Evolutionary conservation across 495 filamentous ascomycete genomes (phyloP).

Genomic region (Rusavskia elegans): DNA sequence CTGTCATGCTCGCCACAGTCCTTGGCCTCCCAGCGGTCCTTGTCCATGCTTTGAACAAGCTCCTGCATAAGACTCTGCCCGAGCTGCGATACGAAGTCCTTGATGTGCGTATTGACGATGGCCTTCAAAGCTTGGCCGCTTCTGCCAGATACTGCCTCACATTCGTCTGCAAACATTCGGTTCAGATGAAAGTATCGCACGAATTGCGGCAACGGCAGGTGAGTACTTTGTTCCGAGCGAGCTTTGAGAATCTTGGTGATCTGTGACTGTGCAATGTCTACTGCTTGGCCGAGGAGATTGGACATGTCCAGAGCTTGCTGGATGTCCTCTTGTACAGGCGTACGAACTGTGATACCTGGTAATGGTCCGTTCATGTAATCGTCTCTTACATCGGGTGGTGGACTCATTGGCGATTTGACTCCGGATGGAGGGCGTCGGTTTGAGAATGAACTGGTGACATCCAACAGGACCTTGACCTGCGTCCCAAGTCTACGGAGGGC

Average conservation of each 20-base stretch:
- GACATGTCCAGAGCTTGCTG: constrained; percentile 78
- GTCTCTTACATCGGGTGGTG: constrained; percentile 21
- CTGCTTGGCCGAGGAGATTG: constrained; percentile 82
- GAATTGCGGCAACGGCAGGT: constrained; percentile 61
- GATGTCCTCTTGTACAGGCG: constrained; percentile 45
- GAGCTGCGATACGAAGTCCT: constrained; percentile 66
- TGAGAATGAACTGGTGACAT: constrained; percentile 67
- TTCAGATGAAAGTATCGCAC: constrained; percentile 88
- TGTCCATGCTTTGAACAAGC: constrained; percentile 72
- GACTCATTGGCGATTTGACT: constrained; percentile 33
- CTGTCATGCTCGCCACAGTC: constrained; percentile 63
- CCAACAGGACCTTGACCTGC: constrained; percentile 89
- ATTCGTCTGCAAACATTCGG: constrained; percentile 88
- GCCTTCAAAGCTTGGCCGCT: constrained; percentile 72
- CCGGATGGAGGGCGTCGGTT: constrained; percentile 20
- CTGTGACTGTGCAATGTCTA: constrained; percentile 84
- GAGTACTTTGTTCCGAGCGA: constrained; percentile 66
- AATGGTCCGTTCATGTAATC: constrained; percentile 11
- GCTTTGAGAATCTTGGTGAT: constrained; percentile 85
- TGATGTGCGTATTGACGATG: constrained; percentile 80
- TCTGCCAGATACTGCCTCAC: constrained; percentile 85
- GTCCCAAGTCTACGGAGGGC: constrained; percentile 68
- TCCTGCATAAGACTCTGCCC: constrained; percentile 62
- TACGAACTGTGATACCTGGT: constrained; percentile 15
- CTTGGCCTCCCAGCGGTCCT: constrained; percentile 76